phyloP scores from a whole-genome alignment of 768 basidiomycete species.

The Leccinellum luteum region DNA sequence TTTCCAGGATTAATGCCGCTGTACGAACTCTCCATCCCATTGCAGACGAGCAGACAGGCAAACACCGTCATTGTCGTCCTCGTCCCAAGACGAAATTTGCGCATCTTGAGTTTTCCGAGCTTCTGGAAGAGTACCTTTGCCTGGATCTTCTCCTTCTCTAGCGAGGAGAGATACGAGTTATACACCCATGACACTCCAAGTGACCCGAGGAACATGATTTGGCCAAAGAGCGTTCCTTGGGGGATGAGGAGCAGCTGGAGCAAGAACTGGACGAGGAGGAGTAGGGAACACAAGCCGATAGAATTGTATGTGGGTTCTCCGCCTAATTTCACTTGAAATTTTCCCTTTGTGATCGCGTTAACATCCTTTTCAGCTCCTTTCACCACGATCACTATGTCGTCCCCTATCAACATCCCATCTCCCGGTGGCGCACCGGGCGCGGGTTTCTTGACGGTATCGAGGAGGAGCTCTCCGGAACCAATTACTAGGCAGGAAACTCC shows the following conservation, averaged over 20 bases:
- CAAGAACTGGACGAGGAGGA: slow-evolving; percentile 33
- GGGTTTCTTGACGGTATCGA: slow-evolving; percentile 17
- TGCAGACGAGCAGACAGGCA: slow-evolving; percentile 22
- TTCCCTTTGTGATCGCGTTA: slow-evolving; percentile 32
- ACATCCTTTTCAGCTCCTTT: slow-evolving; percentile 31
- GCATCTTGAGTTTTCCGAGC: slow-evolving; percentile 12
- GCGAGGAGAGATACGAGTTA: slow-evolving; percentile 34
- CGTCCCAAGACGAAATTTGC: slow-evolving; percentile 22
- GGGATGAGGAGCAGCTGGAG: slow-evolving; percentile 36
- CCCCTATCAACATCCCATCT: slow-evolving; percentile 31
- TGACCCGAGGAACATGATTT: slow-evolving; percentile 33
- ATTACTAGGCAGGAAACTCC: slow-evolving; percentile 30
- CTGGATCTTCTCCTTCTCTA: slow-evolving; percentile 36
- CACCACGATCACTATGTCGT: slow-evolving; percentile 28
- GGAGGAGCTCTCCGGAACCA: slow-evolving; percentile 27
- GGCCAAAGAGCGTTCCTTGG: slow-evolving; percentile 34
- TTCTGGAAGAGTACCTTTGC: slow-evolving; percentile 15
- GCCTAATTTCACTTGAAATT: slow-evolving; percentile 21
- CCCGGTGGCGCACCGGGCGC: slow-evolving; percentile 27
- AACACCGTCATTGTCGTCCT: slow-evolving; percentile 26
- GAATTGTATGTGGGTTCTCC: slow-evolving; percentile 12
- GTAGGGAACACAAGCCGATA: slow-evolving; percentile 30
- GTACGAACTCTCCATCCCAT: slow-evolving; percentile 21
- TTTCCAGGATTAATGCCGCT: slow-evolving; percentile 6
- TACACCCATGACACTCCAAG: slow-evolving; percentile 35